Conservation (phyloP, 78 protist species). For the Dictyostelium firmibasis region DNA sequence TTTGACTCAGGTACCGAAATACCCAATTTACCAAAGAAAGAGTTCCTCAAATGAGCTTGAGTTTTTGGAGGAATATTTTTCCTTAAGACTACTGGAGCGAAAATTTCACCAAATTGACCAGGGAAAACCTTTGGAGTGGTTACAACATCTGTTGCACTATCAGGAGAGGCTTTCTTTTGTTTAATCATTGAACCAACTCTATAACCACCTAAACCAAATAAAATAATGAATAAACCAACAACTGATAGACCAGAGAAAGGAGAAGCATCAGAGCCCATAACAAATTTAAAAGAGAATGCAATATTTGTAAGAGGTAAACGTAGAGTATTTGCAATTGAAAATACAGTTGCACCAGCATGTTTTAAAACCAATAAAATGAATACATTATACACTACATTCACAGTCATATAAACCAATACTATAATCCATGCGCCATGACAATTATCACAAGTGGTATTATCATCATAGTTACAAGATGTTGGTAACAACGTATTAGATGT, state of each 20-base stretch:
- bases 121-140: not conserved
- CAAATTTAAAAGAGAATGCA: constrained; percentile 36
- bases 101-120: constrained; percentile 28
- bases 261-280: not conserved
- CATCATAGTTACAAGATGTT: not conserved
- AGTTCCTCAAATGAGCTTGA: constrained; percentile 20
- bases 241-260: constrained; percentile 46
- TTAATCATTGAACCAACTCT: constrained; percentile 55
- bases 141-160: constrained; percentile 6
- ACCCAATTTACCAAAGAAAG: constrained; percentile 51
- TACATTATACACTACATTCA: constrained; percentile 43
- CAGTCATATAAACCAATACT: constrained; percentile 33
- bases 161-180: not conserved
- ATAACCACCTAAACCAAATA: constrained; percentile 32
- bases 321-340: constrained; percentile 62
- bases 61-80: not conserved
- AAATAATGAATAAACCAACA: constrained; percentile 36
- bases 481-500: not conserved
- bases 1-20: not conserved
- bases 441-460: constrained; percentile 5
- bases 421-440: constrained; percentile 55
- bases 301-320: constrained; percentile 52
- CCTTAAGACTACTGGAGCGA: not conserved
- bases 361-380: constrained; percentile 62
- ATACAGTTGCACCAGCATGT: constrained; percentile 76